Conservation (phyloP, 306 rosid species). For the Pachyrhizus erosus region DNA sequence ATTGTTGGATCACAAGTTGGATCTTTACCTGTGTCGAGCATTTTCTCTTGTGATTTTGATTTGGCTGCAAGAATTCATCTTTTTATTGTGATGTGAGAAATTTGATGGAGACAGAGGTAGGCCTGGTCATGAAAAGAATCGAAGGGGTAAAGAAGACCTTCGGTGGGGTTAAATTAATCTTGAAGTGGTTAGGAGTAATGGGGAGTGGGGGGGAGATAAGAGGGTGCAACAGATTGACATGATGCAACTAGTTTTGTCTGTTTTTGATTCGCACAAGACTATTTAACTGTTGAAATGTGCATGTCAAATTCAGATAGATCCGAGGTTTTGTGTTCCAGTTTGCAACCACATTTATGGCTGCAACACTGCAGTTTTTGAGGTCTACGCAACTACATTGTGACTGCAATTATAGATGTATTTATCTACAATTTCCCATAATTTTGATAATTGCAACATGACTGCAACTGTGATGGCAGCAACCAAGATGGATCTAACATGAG, state of each 20-base stretch:
- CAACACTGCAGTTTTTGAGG: not conserved
- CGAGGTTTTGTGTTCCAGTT: not conserved
- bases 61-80: conserved; percentile 4
- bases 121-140: not conserved
- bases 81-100: not conserved
- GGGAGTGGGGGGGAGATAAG: no score
- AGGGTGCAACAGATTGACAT: not conserved
- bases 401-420: not conserved
- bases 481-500: not conserved
- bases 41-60: not conserved
- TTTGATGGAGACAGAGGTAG: not conserved
- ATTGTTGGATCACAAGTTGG: not conserved
- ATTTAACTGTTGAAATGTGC: not conserved
- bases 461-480: not conserved
- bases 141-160: not conserved
- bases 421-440: not conserved
- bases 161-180: conserved; percentile 13
- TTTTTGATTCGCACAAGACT: not conserved
- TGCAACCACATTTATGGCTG: not conserved
- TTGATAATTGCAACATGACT: not conserved
- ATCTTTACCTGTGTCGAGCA: not conserved
- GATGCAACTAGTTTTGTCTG: not conserved
- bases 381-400: not conserved
- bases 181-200: not conserved
- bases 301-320: not conserved